phyloP scores from a whole-genome alignment of 805 yeast genomes.

The Dipodascus albidus region DNA sequence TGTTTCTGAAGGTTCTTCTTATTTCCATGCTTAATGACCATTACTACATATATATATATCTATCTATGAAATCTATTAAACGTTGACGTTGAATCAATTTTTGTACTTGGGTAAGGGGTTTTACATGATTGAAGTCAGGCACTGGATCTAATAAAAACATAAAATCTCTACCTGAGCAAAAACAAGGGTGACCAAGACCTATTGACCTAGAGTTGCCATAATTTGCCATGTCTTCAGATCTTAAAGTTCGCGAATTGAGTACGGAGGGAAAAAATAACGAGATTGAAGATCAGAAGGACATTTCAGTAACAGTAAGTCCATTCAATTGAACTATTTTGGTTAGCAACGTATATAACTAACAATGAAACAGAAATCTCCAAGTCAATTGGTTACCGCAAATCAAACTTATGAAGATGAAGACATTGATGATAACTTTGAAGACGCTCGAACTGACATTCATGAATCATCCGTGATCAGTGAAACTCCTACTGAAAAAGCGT shows the following conservation, averaged over 20 bases:
- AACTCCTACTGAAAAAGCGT: too few species aligned
- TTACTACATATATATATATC: background rate
- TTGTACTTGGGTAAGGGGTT: background rate
- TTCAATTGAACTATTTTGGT: background rate
- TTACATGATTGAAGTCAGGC: background rate
- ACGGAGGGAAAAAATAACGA: background rate
- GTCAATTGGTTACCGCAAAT: background rate
- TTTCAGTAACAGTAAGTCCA: background rate
- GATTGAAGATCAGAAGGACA: too few species aligned
- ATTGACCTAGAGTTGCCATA: background rate
- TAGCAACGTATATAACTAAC: background rate
- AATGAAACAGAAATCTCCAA: background rate
- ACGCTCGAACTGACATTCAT: background rate
- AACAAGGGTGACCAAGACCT: background rate
- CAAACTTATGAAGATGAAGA: background rate
- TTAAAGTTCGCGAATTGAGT: background rate
- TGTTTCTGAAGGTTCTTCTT: background rate
- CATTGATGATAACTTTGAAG: background rate
- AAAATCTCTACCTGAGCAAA: background rate
- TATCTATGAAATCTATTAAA: too few species aligned
- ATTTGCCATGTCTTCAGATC: background rate
- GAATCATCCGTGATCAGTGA: background rate
- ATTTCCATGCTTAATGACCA: background rate
- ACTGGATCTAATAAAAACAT: background rate
- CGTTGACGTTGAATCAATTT: too few species aligned